Base-by-base conservation (phyloP, 495 filamentous ascomycete species). In the Aspergillus baeticus region DNA sequence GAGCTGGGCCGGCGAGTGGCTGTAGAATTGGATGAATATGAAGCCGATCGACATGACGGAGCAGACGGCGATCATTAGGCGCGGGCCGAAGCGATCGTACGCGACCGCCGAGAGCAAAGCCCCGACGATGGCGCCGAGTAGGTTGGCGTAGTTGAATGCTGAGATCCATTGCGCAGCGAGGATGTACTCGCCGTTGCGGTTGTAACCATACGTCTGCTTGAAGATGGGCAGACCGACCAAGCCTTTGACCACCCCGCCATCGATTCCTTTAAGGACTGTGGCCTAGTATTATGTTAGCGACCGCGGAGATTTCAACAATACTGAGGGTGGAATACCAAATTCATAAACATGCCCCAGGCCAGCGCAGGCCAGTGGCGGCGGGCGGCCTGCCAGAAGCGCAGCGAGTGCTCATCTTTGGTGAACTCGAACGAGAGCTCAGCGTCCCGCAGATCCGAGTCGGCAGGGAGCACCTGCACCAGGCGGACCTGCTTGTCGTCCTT, bases 61-160 rank as follows among this genome's bases (percentile, higher is more conserved):
- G 37, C 71, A 74, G n/a, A 51, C 41, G n/a, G 62, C 63, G 26
- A 70, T 60, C 60, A 68, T 64, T 21, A 58, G 14, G 34, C 64
- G 63, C 0, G 67, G 69, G 2, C 69, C 69, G 36, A 69, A 67
- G 10, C 65, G 67, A 20, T 72, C 65, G 23, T 68, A 67, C 5
- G 61, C 62, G 38, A 63, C 29, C 13, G 67, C 69, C 0, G 65
- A 65, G 29, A 54, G 52, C 7, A 72, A 57, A 1, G 89, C 91
- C 21, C 80, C 81, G 50, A 93, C 70, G 61, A 89, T 68, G 21
- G 77, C 78, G 14, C 91, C 91, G 36, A 79, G 75, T 13, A 89
- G 77, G 70, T 85, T 84, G 23, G 90, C 91, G 52, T 89, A 89
- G 69, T 93, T 92, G 62, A 90, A 70, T 13, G 69, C 67, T 0